Evolutionary conservation across 2,329 filamentous ascomycete genomes (phyloP).

Genomic region (Aspergillus sp.): DNA sequence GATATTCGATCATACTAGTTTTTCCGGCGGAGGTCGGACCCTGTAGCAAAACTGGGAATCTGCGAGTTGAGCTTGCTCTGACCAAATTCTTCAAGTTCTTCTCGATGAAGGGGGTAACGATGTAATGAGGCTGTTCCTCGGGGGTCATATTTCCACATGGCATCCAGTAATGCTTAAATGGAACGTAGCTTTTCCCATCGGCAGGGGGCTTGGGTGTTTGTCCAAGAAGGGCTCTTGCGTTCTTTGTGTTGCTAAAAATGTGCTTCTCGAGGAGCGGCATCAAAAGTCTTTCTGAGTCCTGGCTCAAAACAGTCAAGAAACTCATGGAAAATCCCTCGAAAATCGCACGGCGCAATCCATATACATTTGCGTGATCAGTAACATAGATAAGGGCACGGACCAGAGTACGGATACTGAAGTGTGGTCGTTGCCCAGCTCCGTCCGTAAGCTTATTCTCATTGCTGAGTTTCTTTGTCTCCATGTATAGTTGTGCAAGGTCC

Average conservation of each 20-base stretch:
- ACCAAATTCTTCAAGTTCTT: conserved; percentile 93
- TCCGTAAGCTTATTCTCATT: conserved; percentile 84
- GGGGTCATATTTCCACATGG: conserved; percentile 65
- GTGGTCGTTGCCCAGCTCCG: conserved; percentile 89
- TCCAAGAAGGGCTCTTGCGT: conserved; percentile 67
- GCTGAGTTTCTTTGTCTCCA: conserved; percentile 77
- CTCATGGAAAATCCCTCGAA: conserved; percentile 98
- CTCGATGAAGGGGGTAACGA: conserved; percentile 92
- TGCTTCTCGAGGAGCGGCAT: conserved; percentile 75
- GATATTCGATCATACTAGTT: conserved; percentile 98
- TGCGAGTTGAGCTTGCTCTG: conserved; percentile 82
- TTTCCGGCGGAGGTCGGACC: conserved; percentile 96
- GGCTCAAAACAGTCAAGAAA: conserved; percentile 83
- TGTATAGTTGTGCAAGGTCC: conserved; percentile 81
- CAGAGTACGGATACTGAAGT: conserved; percentile 92
- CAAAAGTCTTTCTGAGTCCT: conserved; percentile 73
- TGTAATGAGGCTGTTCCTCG: conserved; percentile 80
- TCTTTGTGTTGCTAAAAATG: conserved; percentile 66
- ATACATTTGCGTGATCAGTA: conserved; percentile 74
- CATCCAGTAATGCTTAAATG: conserved; percentile 89
- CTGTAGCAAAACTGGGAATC: conserved; percentile 92
- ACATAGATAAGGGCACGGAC: conserved; percentile 88
- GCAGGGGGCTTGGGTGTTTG: conserved; percentile 72
- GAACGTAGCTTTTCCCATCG: conserved; percentile 73
- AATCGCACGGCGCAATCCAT: conserved; percentile 77